These are phyloP conservation scores for Leptographium wingfieldii DNA, from an alignment of 2,329 filamentous ascomycete genomes.

Conservation along the genomic window DNA sequence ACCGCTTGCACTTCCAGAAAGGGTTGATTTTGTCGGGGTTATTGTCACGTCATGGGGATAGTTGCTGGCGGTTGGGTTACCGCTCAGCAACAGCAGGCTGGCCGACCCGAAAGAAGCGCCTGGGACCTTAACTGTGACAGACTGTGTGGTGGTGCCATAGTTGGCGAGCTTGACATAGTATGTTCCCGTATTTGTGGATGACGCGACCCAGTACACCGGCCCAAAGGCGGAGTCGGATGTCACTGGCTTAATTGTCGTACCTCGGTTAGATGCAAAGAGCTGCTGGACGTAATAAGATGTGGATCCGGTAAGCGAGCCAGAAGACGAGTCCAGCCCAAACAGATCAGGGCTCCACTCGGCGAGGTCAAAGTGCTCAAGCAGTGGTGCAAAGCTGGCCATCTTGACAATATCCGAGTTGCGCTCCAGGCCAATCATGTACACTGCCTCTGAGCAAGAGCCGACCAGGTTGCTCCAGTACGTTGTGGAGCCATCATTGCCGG, in stretches of 20 bases:
- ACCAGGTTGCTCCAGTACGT: constrained; percentile 23
- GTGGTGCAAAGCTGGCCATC: constrained; percentile 2
- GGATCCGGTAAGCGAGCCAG: not conserved
- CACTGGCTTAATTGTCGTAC: constrained; percentile 1
- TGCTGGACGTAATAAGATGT: constrained; percentile 1
- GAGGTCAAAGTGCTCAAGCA: constrained; percentile 3
- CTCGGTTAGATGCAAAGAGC: constrained; percentile 1
- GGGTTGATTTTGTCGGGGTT: not conserved
- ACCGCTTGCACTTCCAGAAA: too few species aligned
- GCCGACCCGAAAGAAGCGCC: not conserved
- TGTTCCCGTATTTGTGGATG: not conserved
- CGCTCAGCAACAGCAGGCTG: not conserved
- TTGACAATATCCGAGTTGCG: constrained; percentile 7
- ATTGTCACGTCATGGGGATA: not conserved
- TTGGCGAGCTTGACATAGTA: constrained; percentile 3
- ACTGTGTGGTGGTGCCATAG: not conserved
- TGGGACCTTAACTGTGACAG: not conserved
- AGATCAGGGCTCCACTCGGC: constrained; percentile 4
- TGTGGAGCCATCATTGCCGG: constrained; percentile 38
- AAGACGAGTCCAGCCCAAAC: not conserved
- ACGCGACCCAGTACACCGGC: constrained; percentile 5
- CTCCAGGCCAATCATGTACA: constrained; percentile 8
- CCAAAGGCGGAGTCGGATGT: not conserved
- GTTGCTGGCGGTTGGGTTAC: not conserved
- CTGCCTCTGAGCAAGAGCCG: constrained; percentile 5